Base-by-base conservation (phyloP, 441 rosid genomes). In the Adansonia grandidieri region DNA sequence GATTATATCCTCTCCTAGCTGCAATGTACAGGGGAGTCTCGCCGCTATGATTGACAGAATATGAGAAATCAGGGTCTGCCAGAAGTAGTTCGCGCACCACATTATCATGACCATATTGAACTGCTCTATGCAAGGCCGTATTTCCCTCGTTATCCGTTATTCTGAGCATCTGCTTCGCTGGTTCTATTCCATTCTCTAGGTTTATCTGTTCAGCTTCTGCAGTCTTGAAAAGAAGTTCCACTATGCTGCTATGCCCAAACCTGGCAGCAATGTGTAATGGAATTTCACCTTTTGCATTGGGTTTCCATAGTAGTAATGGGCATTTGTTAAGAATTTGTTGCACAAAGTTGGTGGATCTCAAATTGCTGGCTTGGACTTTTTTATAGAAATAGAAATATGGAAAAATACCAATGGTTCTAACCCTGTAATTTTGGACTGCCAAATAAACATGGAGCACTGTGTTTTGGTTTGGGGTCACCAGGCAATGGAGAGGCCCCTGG, bases 41-140 rank as follows among this genome's bases (percentile, higher is more conserved):
- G 57, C 9, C 2, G 48, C 60, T 71, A 9, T 14, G 4, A 1
- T 76, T 37, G 13, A 56, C 77, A 14, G 19, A 54, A 22, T 57
- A 66, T 17, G 68, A 37, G 17, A 37, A 15, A 0, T 32, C 19
- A 63, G 47, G 69, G 13, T 64, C 69, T 40, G 9, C 69, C 44
- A 0, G 9, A 22, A 80, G 44, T 1, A 77, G 15, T 20, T 19
- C 47, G 0, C 5, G 7, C 42, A 80, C 64, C 14, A 17, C 63
- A 2, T 13, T 0, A 0, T 6, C 0, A 7, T 3, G 3, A 7
- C 83, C 81, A 9, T 11, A 14, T 8, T 6, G 19, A 65, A n/a
- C 50, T 8, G 70, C 70, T 37, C 20, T 0, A n/a, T 80, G 82
- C 9, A 84, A 63, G 20, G 85, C 76, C 28, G 77, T 79, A 56